Base-by-base conservation (phyloP, 2,329 filamentous ascomycete species). In the Tolypocladium guangdongense region DNA sequence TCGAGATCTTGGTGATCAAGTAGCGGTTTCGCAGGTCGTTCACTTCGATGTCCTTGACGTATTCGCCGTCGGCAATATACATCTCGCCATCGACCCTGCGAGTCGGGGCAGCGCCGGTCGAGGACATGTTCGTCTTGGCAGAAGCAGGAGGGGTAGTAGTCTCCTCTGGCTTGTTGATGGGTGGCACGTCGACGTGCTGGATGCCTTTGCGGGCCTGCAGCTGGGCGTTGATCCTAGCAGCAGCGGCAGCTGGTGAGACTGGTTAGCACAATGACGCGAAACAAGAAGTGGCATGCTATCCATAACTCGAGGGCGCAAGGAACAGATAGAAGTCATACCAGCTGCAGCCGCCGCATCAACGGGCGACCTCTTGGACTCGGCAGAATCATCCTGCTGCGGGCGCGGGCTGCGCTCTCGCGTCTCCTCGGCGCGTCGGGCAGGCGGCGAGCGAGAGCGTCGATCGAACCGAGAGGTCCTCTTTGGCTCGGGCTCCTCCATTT, bases 1-100 rank as follows among this genome's bases (percentile, higher is more conserved):
- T 96, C 64, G 90, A 88, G 66, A 91, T 90, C 78, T 96, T 97
- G 59, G 92, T 99, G 75, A 99, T 80, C 70, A 91, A 87, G 72
- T 99, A 99, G 63, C 92, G 88, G 70, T 97, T 99, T 59, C 92
- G 87, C 66, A 97, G 75, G 72, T 97, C 92, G 71, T 99, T 99
- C 76, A 99, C 90, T 76, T 97, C 93, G 66, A 99, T 96, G 67
- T 99, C 93, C 72, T 95, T 93, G 74, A 99, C 97, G 70, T 88
- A 97, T 73, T 99, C 93, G 64, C 93, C 93, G 68, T 97, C 93
- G 57, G 91, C 87, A 63, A 95, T 87, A 68, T 97, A 97, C 68
- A 96, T 87, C 64, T 95, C 90, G 63, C 86, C 84, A 64, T 92
- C 90, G 69, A 95, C 79, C 56, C 82, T 82, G 41, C 77, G 76